Evolutionary conservation across 805 yeast genomes (phyloP).

Genomic region (Hanseniaspora thailandica): DNA sequence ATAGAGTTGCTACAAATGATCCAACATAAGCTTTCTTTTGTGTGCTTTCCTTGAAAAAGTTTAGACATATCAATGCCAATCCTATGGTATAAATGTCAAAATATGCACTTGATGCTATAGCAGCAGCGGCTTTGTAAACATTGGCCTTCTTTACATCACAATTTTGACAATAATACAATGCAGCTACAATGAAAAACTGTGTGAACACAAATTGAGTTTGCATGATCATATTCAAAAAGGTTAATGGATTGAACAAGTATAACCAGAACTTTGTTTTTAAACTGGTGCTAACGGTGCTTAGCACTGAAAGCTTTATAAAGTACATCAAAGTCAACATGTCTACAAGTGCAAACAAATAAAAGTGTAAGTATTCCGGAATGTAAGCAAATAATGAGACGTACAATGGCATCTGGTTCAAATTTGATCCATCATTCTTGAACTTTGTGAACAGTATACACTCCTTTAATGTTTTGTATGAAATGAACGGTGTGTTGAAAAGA

Average conservation of each 20-base stretch:
- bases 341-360: neutral
- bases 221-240: conserved; percentile 54
- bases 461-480: conserved; percentile 35
- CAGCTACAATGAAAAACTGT: conserved; percentile 41
- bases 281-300: neutral
- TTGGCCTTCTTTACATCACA: conserved; percentile 18
- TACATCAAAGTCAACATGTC: conserved; percentile 22
- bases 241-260: conserved; percentile 71
- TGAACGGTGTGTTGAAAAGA: conserved; percentile 26
- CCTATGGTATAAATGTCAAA: conserved; percentile 6
- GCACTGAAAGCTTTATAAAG: conserved; percentile 13
- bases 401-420: conserved; percentile 6
- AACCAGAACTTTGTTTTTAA: conserved; percentile 46
- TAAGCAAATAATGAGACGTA: neutral
- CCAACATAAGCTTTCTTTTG: neutral
- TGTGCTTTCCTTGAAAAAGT: neutral
- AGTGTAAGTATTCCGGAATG: conserved; percentile 1
- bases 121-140: neutral
- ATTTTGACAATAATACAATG: conserved; percentile 35
- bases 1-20: neutral
- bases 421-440: conserved; percentile 27
- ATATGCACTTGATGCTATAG: neutral
- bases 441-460: conserved; percentile 57
- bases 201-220: conserved; percentile 55
- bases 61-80: neutral